phyloP scores from a whole-genome alignment of 306 rosid species.

The Begonia masoniana region DNA sequence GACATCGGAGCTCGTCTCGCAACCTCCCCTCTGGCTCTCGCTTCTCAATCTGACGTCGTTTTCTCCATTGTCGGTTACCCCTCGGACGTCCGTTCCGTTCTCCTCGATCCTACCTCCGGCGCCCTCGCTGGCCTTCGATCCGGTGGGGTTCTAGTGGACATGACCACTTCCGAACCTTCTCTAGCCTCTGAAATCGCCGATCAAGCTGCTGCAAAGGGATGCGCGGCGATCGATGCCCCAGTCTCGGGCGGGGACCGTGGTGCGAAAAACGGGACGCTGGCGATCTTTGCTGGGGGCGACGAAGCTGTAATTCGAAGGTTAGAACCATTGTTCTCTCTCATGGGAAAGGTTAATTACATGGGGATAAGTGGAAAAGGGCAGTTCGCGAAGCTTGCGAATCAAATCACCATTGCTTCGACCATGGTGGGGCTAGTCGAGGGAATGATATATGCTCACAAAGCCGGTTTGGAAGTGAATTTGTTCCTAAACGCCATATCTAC shows the following conservation, averaged over 20 bases:
- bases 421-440: slow-evolving; percentile 91
- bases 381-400: slow-evolving; percentile 81
- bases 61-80: slow-evolving; percentile 91
- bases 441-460: slow-evolving; percentile 68
- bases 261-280: slow-evolving; percentile 52
- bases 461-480: slow-evolving; percentile 58
- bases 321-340: slow-evolving; percentile 26
- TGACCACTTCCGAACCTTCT: slow-evolving; percentile 93
- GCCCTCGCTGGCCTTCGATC: slow-evolving; percentile 71
- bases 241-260: slow-evolving; percentile 92
- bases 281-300: slow-evolving; percentile 78
- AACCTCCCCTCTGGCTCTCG: slow-evolving; percentile 46
- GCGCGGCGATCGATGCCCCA: slow-evolving; percentile 66
- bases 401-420: slow-evolving; percentile 54
- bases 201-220: slow-evolving; percentile 33
- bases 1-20: slow-evolving; percentile 63
- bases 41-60: slow-evolving; percentile 69
- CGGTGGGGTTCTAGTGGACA: slow-evolving; percentile 77
- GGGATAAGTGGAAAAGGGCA: slow-evolving; percentile 81
- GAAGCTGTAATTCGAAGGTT: slow-evolving; percentile 19
- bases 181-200: slow-evolving; percentile 61
- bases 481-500: slow-evolving; percentile 55
- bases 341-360: slow-evolving; percentile 86
- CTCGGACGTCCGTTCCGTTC: slow-evolving; percentile 83
- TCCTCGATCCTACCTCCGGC: slow-evolving; percentile 51